phyloP scores from a whole-genome alignment of 2,329 filamentous ascomycete genomes.

The Alternaria brassicicola region DNA sequence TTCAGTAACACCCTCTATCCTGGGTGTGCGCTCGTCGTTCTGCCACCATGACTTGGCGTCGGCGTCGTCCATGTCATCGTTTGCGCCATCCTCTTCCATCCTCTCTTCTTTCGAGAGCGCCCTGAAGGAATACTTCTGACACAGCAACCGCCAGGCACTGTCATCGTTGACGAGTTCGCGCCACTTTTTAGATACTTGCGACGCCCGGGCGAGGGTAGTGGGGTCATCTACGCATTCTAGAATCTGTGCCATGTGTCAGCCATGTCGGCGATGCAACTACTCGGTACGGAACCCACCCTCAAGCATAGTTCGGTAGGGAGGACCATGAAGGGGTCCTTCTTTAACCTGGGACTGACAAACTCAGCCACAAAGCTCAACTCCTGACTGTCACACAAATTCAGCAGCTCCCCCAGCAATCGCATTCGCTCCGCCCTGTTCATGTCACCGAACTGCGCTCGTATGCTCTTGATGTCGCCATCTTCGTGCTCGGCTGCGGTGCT shows the following conservation, averaged over 20 bases:
- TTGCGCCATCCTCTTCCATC: slow-evolving; percentile 34
- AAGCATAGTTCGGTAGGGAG: slow-evolving; percentile 93
- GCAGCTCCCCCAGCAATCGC: slow-evolving; percentile 80
- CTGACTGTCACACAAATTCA: slow-evolving; percentile 94
- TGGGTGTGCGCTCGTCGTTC: slow-evolving; percentile 34
- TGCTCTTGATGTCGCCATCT: slow-evolving; percentile 79
- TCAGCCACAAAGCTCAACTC: slow-evolving; percentile 95
- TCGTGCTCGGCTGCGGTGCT: slow-evolving; percentile 79
- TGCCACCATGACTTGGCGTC: slow-evolving; percentile 34
- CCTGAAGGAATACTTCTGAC: slow-evolving; percentile 91
- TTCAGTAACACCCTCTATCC: slow-evolving; percentile 32
- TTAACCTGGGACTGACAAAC: slow-evolving; percentile 90
- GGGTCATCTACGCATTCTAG: slow-evolving; percentile 97
- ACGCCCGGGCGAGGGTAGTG: slow-evolving; percentile 88
- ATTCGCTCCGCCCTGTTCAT: slow-evolving; percentile 78
- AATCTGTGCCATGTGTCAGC: slow-evolving; percentile 63
- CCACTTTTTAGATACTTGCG: slow-evolving; percentile 96
- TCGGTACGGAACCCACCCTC: slow-evolving; percentile 63
- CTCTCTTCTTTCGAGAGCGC: slow-evolving; percentile 57
- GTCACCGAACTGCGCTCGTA: slow-evolving; percentile 79
- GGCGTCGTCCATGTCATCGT: slow-evolving; percentile 36
- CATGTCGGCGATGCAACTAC: neutral
- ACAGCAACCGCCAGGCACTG: slow-evolving; percentile 97
- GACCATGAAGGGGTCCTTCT: slow-evolving; percentile 93
- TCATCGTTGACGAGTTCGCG: slow-evolving; percentile 92